Percentiles rank a stretch among this genome's conserved stretches.
Evolutionary conservation across 148 eudicot species (phyloP).

Genomic region (Diospyros kaki): DNA sequence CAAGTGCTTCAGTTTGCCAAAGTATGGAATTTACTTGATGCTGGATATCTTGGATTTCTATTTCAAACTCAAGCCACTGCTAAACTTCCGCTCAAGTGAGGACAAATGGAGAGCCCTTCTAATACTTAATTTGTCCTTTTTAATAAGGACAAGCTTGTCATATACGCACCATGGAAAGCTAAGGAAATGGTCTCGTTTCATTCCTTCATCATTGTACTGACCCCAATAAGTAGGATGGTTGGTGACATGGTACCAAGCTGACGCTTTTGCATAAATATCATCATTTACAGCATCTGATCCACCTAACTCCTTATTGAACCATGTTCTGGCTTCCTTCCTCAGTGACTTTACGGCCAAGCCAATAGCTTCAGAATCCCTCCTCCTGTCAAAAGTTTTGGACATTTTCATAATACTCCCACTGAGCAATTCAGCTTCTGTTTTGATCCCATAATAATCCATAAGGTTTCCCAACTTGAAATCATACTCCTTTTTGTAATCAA

Average conservation of each 20-base stretch:
- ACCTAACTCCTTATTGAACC: conserved; percentile 17
- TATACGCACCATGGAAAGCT: conserved; percentile 49
- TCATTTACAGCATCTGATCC: conserved; percentile 1
- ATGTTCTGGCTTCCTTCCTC: conserved; percentile 35
- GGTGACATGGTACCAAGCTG: conserved; percentile 34
- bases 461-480: conserved; percentile 38
- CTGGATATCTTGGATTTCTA: background rate
- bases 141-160: conserved; percentile 32
- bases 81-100: conserved; percentile 1
- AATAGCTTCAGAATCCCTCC: conserved; percentile 30
- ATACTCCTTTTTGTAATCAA: conserved; percentile 32
- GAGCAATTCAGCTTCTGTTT: conserved; percentile 48
- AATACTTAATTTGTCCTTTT: conserved; percentile 16
- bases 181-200: conserved; percentile 31
- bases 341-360: conserved; percentile 31
- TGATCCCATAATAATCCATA: conserved; percentile 48
- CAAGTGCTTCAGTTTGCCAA: background rate
- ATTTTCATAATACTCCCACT: conserved; percentile 43
- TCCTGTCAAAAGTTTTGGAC: conserved; percentile 39
- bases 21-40: background rate
- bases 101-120: conserved; percentile 5
- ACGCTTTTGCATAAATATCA: conserved; percentile 27
- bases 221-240: conserved; percentile 39
- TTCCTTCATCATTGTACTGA: conserved; percentile 25
- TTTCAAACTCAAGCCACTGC: conserved; percentile 1